Base-by-base conservation (phyloP, 2,329 filamentous ascomycete genomes). In the Dothideomycetidae sp. region DNA sequence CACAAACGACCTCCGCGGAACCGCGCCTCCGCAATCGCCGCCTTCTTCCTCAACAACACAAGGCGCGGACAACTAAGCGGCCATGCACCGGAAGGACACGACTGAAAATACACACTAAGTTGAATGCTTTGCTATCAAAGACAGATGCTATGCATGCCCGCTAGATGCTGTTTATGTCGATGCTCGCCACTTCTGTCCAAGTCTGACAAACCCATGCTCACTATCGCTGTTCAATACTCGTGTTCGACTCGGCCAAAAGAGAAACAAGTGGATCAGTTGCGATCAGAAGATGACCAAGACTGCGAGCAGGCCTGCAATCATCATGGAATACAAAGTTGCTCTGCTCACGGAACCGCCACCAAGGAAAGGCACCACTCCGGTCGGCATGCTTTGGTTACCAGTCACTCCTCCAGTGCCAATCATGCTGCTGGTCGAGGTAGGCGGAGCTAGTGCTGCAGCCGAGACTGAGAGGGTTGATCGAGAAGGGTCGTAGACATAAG, bases 61-160 rank as follows among this genome's bases (percentile, higher is more conserved):
- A n/a, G n/a, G n/a, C n/a, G n/a, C n/a, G n/a, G n/a, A n/a, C n/a
- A n/a, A n/a, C n/a, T n/a, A n/a, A n/a, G n/a, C n/a, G n/a, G n/a
- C n/a, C n/a, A n/a, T n/a, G n/a, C n/a, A n/a, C n/a, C n/a, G n/a
- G n/a, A n/a, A n/a, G n/a, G n/a, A n/a, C n/a, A n/a, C n/a, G n/a
- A n/a, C n/a, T n/a, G n/a, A n/a, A n/a, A n/a, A n/a, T n/a, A n/a
- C n/a, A n/a, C n/a, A n/a, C n/a, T n/a, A n/a, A n/a, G n/a, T n/a
- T n/a, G n/a, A n/a, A n/a, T n/a, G 26, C 21, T 26, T 38, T 32
- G 36, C 31, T 33, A 16, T 16, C 31, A 17, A 33, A 33, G 31
- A 16, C 31, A 33, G 36, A 38, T 38, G 36, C 28, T 38, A 38
- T 38, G 19, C 36, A 38, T 38, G 29, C 36, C 28, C 15, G 35